Evolutionary conservation across 768 basidiomycete species (phyloP).

Genomic region (Rhizopogon vinicolor): DNA sequence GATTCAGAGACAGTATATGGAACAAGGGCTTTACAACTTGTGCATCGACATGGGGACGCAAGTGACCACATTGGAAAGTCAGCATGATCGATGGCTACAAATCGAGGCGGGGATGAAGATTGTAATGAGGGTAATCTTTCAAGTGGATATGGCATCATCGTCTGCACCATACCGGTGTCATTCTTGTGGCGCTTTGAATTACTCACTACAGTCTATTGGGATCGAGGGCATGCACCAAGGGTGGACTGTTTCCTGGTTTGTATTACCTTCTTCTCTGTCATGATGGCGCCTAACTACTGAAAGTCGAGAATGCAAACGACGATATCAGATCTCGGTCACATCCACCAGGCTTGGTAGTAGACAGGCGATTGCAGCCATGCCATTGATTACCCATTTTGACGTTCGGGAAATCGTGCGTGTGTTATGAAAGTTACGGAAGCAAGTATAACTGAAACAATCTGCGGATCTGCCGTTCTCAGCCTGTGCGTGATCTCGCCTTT

Average conservation of each 20-base stretch:
- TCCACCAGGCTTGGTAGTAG: too few species aligned
- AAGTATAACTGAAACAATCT: too few species aligned
- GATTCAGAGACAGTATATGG: conserved; percentile 19
- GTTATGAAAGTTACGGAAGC: too few species aligned
- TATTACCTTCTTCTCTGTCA: neutral
- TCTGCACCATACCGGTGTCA: conserved; percentile 10
- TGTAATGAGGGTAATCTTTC: conserved; percentile 19
- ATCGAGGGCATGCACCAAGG: too few species aligned
- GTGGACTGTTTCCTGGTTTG: conserved; percentile 22
- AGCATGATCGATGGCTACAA: conserved; percentile 11
- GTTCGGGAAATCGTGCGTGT: too few species aligned
- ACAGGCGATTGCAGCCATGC: too few species aligned
- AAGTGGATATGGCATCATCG: conserved; percentile 12
- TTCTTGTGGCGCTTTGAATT: conserved; percentile 15
- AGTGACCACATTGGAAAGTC: conserved; percentile 15
- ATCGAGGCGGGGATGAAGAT: conserved; percentile 21
- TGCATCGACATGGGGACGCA: conserved; percentile 18
- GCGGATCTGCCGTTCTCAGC: too few species aligned
- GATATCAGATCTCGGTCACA: conserved; percentile 12
- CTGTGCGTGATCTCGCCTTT: too few species aligned
- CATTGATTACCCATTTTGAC: too few species aligned
- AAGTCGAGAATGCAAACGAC: conserved; percentile 17
- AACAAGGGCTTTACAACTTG: conserved; percentile 17
- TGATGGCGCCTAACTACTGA: conserved; percentile 11
- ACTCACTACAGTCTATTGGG: conserved; percentile 14